Evolutionary conservation across 768 basidiomycete genomes (phyloP).

Genomic region (Collybia nuda): DNA sequence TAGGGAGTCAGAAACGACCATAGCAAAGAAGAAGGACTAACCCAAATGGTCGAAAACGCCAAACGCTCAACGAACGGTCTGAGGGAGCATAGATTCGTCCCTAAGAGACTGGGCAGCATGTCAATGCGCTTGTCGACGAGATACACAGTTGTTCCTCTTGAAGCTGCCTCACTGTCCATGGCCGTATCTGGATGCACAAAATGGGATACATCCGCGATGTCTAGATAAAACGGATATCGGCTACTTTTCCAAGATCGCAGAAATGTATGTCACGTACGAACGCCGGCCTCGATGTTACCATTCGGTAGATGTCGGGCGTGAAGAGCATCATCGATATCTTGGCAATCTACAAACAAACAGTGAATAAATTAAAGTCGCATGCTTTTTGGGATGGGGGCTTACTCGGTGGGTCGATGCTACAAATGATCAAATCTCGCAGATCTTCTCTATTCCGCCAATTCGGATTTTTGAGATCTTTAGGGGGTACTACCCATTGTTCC

Average conservation of each 20-base stretch:
- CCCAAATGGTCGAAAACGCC: slow-evolving; percentile 97
- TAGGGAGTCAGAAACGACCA: slow-evolving; percentile 6
- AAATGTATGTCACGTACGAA: slow-evolving; percentile 68
- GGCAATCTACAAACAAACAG: slow-evolving; percentile 61
- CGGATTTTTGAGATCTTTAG: slow-evolving; percentile 46
- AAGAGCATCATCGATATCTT: slow-evolving; percentile 97
- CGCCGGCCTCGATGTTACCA: slow-evolving; percentile 95
- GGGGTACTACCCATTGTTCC: slow-evolving; percentile 90
- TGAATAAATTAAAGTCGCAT: background rate
- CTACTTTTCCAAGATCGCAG: background rate
- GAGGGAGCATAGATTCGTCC: slow-evolving; percentile 94
- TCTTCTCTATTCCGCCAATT: slow-evolving; percentile 88
- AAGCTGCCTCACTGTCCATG: slow-evolving; percentile 96
- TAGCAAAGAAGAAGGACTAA: slow-evolving; percentile 26
- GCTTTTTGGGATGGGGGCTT: slow-evolving; percentile 5
- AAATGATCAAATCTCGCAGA: slow-evolving; percentile 80
- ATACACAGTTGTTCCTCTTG: slow-evolving; percentile 95
- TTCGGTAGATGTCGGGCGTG: slow-evolving; percentile 87
- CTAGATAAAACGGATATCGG: slow-evolving; percentile 36
- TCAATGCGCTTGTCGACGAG: slow-evolving; percentile 98
- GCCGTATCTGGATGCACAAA: slow-evolving; percentile 92
- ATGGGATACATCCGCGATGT: slow-evolving; percentile 97
- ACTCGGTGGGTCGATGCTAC: slow-evolving; percentile 98
- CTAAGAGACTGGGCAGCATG: slow-evolving; percentile 92
- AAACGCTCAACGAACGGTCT: slow-evolving; percentile 90